Evolutionary conservation across 2,329 filamentous ascomycete species (phyloP).

Genomic region (Parafenestella ontariensis): DNA sequence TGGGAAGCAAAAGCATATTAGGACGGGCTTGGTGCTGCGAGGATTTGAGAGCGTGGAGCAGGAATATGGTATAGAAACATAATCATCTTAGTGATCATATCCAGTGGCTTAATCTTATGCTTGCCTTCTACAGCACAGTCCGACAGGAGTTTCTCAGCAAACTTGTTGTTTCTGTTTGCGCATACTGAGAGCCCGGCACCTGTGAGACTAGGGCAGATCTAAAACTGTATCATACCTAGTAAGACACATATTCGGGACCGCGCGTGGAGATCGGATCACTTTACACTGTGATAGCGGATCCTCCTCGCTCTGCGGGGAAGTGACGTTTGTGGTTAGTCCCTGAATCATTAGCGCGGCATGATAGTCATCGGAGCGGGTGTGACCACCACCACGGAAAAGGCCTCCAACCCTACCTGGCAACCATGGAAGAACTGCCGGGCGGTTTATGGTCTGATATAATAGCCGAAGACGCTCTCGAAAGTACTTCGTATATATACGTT

Average conservation of each 20-base stretch:
- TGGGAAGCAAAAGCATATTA: slow-evolving; percentile 18
- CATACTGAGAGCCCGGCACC: no score
- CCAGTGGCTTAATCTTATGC: background rate
- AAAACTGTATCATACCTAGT: no score
- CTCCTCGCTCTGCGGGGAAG: background rate
- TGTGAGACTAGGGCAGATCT: no score
- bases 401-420: slow-evolving; percentile 18
- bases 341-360: slow-evolving; percentile 1
- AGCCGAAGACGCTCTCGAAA: no score
- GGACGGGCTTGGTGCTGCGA: background rate
- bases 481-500: background rate
- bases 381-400: no score
- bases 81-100: background rate
- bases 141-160: no score
- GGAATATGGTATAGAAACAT: background rate
- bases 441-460: no score
- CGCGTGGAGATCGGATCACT: no score
- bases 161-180: no score
- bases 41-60: background rate
- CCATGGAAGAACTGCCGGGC: background rate
- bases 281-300: no score
- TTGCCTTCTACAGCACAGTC: background rate
- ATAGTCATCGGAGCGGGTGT: background rate
- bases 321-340: background rate
- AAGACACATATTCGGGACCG: no score